Conservation (phyloP, 164 flowering plant genomes). For the Pachysandra terminalis region DNA sequence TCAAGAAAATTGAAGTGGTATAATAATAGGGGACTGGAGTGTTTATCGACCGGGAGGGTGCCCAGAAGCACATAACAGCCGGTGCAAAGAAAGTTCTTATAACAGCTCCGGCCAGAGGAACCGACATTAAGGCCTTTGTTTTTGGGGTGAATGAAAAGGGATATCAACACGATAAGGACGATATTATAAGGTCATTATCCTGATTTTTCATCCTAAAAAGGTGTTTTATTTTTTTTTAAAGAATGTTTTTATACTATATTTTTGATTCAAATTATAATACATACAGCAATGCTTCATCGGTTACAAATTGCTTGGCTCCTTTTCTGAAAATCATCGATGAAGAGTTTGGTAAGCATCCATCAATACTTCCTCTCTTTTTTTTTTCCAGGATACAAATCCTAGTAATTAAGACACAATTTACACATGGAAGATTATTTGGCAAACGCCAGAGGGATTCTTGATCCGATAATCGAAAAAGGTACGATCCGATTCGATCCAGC, state of each 20-base stretch:
- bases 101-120: slow-evolving; percentile 85
- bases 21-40: slow-evolving; percentile 86
- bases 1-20: too few species aligned
- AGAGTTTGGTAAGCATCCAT: slow-evolving; percentile 52
- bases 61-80: slow-evolving; percentile 96
- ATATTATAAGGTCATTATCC: slow-evolving; percentile 53
- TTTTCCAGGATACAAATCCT: neutral
- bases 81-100: slow-evolving; percentile 98
- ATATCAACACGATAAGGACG: slow-evolving; percentile 49
- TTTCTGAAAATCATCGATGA: slow-evolving; percentile 66
- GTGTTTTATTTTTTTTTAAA: too few species aligned
- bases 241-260: too few species aligned
- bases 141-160: slow-evolving; percentile 68
- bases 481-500: too few species aligned
- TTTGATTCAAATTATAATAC: slow-evolving; percentile 22
- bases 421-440: too few species aligned
- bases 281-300: slow-evolving; percentile 61
- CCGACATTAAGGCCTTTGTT: slow-evolving; percentile 75
- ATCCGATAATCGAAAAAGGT: too few species aligned
- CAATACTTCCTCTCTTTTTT: neutral
- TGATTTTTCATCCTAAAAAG: neutral
- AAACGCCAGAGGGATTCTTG: too few species aligned
- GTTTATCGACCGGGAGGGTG: slow-evolving; percentile 98
- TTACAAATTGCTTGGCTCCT: slow-evolving; percentile 80
- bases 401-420: too few species aligned